A percentile compares a stretch with the other conserved stretches of the same genome.
These are phyloP conservation scores for Dipteronia sinensis DNA, from an alignment of 345 rosid species.

Conservation along the genomic window DNA sequence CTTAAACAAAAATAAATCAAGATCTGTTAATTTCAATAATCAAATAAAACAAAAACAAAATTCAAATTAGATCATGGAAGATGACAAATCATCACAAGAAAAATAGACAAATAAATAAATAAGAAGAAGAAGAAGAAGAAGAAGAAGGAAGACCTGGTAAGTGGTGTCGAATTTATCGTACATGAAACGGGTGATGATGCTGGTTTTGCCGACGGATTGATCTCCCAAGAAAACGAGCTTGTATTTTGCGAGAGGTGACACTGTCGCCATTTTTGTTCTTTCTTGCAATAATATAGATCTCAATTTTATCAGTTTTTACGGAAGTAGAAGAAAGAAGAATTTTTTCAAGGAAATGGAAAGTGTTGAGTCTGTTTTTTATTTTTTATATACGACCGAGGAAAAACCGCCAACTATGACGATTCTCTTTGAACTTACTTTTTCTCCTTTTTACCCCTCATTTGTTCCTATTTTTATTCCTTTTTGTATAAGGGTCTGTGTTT, in stretches of 20 bases:
- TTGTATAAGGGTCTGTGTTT: too few species aligned
- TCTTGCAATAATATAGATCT: constrained; percentile 33
- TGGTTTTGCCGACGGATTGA: constrained; percentile 87
- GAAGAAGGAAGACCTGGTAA: constrained; percentile 52
- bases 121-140: too few species aligned
- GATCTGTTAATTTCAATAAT: neutral
- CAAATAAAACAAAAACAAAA: too few species aligned
- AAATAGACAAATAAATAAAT: neutral
- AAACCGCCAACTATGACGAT: constrained; percentile 43
- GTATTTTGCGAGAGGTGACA: constrained; percentile 79
- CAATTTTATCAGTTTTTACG: neutral
- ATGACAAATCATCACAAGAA: neutral
- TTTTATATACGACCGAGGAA: constrained; percentile 24
- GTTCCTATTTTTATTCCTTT: too few species aligned
- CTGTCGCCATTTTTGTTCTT: constrained; percentile 57
- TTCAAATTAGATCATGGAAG: neutral
- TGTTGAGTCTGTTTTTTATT: constrained; percentile 1
- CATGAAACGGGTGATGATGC: constrained; percentile 96
- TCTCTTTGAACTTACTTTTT: constrained; percentile 13
- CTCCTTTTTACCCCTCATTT: neutral
- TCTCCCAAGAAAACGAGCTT: constrained; percentile 86
- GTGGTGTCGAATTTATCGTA: constrained; percentile 94
- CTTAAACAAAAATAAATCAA: neutral
- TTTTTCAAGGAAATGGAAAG: neutral
- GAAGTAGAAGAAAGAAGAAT: constrained; percentile 1